A percentile compares a stretch with the other conserved stretches of the same genome.
Evolutionary conservation across 805 yeast species (phyloP).

Genomic region (Limtongozyma cylindracea): DNA sequence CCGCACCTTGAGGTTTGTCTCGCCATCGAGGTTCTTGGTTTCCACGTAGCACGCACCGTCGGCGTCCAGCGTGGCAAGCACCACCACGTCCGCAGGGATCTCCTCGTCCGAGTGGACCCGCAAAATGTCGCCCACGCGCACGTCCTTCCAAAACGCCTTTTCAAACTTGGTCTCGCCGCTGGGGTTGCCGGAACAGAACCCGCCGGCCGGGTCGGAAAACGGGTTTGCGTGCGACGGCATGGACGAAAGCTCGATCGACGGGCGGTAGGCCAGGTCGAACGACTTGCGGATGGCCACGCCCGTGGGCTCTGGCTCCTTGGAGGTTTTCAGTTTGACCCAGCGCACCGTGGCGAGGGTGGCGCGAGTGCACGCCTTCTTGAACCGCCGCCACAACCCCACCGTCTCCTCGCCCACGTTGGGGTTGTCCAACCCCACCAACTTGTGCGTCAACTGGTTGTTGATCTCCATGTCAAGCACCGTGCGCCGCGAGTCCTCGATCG

Average conservation of each 20-base stretch:
- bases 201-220: neutral
- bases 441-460: conserved; percentile 50
- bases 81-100: conserved; percentile 50
- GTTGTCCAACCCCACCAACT: conserved; percentile 19
- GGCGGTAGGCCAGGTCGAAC: conserved; percentile 11
- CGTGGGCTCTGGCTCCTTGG: conserved; percentile 7
- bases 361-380: conserved; percentile 30
- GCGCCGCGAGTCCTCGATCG: conserved; percentile 59
- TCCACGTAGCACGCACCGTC: conserved; percentile 53
- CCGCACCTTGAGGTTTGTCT: conserved; percentile 42
- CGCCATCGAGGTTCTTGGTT: conserved; percentile 70
- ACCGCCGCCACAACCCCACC: conserved; percentile 41
- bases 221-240: neutral
- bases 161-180: too few species aligned
- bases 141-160: neutral
- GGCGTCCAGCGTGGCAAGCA: conserved; percentile 37
- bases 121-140: conserved; percentile 32
- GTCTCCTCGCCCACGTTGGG: conserved; percentile 36
- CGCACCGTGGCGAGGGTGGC: conserved; percentile 7
- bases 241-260: conserved; percentile 1
- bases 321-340: conserved; percentile 7
- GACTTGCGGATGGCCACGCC: conserved; percentile 12
- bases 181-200: too few species aligned
- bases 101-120: conserved; percentile 53
- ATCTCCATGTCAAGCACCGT: conserved; percentile 48